Conservation (phyloP, 495 filamentous ascomycete species). For the Oidiodendron maius region DNA sequence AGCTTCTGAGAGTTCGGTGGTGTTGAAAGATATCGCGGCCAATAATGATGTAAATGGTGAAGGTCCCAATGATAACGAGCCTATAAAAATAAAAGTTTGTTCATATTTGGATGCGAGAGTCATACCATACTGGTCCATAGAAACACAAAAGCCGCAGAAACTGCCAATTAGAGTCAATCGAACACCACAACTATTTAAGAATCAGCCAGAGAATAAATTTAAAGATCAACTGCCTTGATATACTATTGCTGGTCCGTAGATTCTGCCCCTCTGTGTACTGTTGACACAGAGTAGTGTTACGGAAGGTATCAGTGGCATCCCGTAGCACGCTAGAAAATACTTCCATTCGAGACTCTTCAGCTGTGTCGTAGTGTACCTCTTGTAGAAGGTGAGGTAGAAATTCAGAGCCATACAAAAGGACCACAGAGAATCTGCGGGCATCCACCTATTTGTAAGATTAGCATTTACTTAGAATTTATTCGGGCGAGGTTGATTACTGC, state of each 20-base stretch:
- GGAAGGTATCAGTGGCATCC: conserved; percentile 64
- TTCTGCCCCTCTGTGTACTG: conserved; percentile 29
- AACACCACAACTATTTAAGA: conserved; percentile 68
- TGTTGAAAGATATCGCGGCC: too few relatives aligned
- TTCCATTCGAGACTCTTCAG: conserved; percentile 63
- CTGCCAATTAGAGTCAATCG: conserved; percentile 65
- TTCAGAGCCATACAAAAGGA: conserved; percentile 79
- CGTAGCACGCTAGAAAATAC: conserved; percentile 70
- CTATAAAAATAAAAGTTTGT: too few relatives aligned
- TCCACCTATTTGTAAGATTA: conserved; percentile 25
- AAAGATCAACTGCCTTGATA: not conserved
- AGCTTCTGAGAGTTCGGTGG: too few relatives aligned
- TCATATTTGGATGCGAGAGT: not conserved
- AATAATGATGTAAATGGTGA: too few relatives aligned
- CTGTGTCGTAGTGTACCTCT: conserved; percentile 55
- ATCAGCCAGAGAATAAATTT: not conserved
- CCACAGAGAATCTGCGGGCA: conserved; percentile 54
- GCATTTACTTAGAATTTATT: conserved; percentile 3
- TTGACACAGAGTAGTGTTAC: conserved; percentile 59
- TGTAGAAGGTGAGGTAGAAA: conserved; percentile 80
- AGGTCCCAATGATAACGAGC: too few relatives aligned
- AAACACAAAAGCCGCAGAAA: conserved; percentile 69
- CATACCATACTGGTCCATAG: conserved; percentile 75
- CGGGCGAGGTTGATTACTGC: not conserved
- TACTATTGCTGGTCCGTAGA: conserved; percentile 67